These are phyloP conservation scores for Pulveroboletus sp. DNA, from an alignment of 768 basidiomycete genomes.

Conservation along the genomic window DNA sequence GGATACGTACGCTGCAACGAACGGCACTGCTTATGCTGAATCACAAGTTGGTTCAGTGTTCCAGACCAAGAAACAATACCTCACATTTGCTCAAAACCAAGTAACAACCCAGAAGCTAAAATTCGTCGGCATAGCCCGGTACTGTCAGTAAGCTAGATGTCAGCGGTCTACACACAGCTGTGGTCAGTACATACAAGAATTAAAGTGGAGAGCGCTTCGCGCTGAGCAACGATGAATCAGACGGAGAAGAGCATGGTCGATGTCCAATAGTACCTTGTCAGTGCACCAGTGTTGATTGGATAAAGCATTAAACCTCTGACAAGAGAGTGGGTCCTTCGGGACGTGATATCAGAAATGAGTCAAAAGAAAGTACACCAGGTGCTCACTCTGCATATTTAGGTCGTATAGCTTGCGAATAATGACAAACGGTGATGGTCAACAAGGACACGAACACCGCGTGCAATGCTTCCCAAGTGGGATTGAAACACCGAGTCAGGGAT, in stretches of 20 bases:
- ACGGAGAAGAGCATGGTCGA: neutral
- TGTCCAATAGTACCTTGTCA: constrained; percentile 47
- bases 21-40: constrained; percentile 58
- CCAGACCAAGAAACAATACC: constrained; percentile 16
- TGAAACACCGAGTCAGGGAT: neutral
- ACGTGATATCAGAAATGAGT: neutral
- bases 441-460: constrained; percentile 45
- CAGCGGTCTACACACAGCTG: neutral
- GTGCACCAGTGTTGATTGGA: constrained; percentile 55
- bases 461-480: constrained; percentile 39
- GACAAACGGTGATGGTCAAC: constrained; percentile 54
- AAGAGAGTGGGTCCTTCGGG: constrained; percentile 47
- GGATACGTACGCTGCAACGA: constrained; percentile 54
- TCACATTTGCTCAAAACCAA: constrained; percentile 63
- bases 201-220: constrained; percentile 43
- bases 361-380: neutral
- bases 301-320: constrained; percentile 54
- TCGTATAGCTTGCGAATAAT: constrained; percentile 49
- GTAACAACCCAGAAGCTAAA: constrained; percentile 58
- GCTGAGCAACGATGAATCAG: constrained; percentile 10
- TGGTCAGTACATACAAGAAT: constrained; percentile 43
- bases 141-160: constrained; percentile 34
- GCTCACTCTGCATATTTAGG: constrained; percentile 45
- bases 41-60: neutral
- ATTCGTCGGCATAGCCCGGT: constrained; percentile 48